phyloP scores from a whole-genome alignment of 139 green algal genomes.

The Trebouxia sp. region DNA sequence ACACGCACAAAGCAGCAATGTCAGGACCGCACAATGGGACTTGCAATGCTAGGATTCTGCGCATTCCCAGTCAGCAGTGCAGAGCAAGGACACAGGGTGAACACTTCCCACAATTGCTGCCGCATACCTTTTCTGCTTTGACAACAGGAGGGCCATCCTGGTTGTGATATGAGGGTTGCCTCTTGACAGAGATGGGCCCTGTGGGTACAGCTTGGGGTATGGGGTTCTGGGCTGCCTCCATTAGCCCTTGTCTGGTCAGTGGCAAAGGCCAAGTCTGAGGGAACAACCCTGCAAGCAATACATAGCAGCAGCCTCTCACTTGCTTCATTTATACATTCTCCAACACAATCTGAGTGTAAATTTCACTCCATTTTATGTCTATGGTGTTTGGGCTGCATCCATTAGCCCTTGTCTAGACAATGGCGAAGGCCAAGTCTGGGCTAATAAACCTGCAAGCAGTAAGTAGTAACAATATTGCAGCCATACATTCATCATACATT shows the following conservation, averaged over 20 bases:
- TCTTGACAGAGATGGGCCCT: not conserved
- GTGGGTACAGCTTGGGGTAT: not conserved
- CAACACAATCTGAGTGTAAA: not conserved
- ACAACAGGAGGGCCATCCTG: not conserved
- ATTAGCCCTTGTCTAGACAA: too few relatives aligned
- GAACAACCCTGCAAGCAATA: conserved; percentile 19
- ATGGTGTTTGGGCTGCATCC: too few relatives aligned
- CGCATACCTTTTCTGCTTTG: conserved; percentile 1
- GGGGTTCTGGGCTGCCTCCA: conserved; percentile 22
- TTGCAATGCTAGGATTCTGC: too few relatives aligned
- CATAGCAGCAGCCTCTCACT: too few relatives aligned
- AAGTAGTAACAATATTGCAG: not conserved
- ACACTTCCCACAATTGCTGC: too few relatives aligned
- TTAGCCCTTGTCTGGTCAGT: conserved; percentile 38
- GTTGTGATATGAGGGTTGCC: not conserved
- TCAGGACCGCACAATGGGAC: too few relatives aligned
- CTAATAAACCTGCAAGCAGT: not conserved
- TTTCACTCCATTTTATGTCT: not conserved
- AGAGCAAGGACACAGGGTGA: too few relatives aligned
- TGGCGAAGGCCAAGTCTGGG: too few relatives aligned
- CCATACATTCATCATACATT: too few relatives aligned
- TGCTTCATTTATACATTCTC: too few relatives aligned
- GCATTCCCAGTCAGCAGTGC: too few relatives aligned
- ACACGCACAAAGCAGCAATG: too few relatives aligned
- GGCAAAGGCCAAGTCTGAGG: conserved; percentile 51